These are phyloP conservation scores for Balakata baccata DNA, from an alignment of 345 rosid genomes.

Conservation along the genomic window DNA sequence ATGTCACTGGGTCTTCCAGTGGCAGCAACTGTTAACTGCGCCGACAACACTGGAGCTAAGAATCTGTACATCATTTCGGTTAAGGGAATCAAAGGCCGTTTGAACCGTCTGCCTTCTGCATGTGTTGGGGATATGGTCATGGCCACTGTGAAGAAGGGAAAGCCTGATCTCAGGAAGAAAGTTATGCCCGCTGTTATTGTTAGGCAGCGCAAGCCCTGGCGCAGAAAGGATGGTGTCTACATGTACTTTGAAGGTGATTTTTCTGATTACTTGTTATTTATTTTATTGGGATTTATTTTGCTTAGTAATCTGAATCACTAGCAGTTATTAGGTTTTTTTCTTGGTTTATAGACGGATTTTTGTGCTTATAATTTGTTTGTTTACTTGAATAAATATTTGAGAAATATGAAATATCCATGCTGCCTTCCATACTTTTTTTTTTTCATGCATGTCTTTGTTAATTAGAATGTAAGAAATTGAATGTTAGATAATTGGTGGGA, in stretches of 20 bases:
- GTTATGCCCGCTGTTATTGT: constrained; percentile 35
- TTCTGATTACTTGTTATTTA: neutral
- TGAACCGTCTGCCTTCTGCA: constrained; percentile 84
- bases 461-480: constrained; percentile 21
- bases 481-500: too few species aligned
- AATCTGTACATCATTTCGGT: constrained; percentile 91
- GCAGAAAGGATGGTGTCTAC: constrained; percentile 73
- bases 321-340: neutral
- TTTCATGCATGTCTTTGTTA: neutral
- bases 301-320: neutral
- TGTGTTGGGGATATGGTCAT: constrained; percentile 67
- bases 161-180: constrained; percentile 36
- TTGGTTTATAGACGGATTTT: neutral
- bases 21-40: constrained; percentile 96
- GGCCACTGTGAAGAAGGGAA: constrained; percentile 38
- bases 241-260: constrained; percentile 93
- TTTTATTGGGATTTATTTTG: neutral
- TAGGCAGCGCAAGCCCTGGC: constrained; percentile 38
- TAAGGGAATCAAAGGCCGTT: constrained; percentile 87
- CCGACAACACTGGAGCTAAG: constrained; percentile 96
- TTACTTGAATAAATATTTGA: too few species aligned
- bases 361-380: neutral
- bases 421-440: neutral
- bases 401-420: too few species aligned
- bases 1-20: constrained; percentile 99